Percentiles rank a stretch among this genome's conserved stretches.
These are phyloP conservation scores for Deinandra increscens DNA, from an alignment of 129 eudicot genomes.

Conservation along the genomic window DNA sequence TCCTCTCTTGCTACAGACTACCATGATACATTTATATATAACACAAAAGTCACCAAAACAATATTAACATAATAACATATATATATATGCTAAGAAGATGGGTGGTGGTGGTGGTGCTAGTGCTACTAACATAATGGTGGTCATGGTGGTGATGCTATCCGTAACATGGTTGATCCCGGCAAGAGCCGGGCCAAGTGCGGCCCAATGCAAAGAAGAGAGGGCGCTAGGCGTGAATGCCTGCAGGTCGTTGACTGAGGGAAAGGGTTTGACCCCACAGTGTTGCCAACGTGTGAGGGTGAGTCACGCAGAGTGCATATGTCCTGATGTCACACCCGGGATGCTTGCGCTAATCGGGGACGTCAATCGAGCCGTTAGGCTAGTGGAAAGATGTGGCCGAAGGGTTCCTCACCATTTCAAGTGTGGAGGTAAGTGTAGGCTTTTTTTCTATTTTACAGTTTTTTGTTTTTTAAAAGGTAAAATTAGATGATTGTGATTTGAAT, in stretches of 20 bases:
- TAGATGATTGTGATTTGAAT: too few relatives aligned
- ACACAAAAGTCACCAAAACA: background rate
- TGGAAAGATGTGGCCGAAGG: constrained; percentile 52
- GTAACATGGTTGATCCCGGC: background rate
- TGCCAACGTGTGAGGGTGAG: constrained; percentile 43
- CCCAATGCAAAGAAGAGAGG: constrained; percentile 42
- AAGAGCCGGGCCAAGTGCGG: constrained; percentile 24
- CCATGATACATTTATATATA: background rate
- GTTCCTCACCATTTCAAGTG: constrained; percentile 58
- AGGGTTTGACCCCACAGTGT: constrained; percentile 31
- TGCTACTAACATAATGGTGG: constrained; percentile 6
- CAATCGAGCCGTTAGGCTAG: constrained; percentile 27
- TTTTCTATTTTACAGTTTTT: too few relatives aligned
- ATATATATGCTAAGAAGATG: background rate
- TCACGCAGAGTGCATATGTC: constrained; percentile 44
- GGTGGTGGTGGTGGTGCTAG: constrained; percentile 11
- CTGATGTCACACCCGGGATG: constrained; percentile 39
- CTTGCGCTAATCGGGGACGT: constrained; percentile 35
- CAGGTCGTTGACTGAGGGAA: constrained; percentile 29
- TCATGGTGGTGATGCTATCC: background rate
- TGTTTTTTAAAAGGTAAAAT: too few relatives aligned
- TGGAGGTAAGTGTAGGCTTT: constrained; percentile 49
- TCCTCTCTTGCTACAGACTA: too few relatives aligned
- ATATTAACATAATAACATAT: too few relatives aligned
- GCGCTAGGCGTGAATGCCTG: constrained; percentile 36